Conservation (phyloP, 2,329 filamentous ascomycete species). For the Aspergillus aculeatinus region DNA sequence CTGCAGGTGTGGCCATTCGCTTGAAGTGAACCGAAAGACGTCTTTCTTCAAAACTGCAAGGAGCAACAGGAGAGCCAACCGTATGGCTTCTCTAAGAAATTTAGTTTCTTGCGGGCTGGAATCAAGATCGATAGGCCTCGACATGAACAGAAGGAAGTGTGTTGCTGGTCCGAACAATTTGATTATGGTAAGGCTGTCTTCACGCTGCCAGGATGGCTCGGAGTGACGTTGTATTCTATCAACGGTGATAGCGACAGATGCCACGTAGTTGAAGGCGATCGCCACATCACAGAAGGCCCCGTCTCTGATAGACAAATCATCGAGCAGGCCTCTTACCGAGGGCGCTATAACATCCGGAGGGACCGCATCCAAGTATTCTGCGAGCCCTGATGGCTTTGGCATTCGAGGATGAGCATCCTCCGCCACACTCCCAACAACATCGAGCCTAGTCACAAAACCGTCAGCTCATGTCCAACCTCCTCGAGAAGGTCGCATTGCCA, state of each 20-base stretch:
- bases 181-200: not conserved
- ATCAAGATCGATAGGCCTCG: not conserved
- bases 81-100: not conserved
- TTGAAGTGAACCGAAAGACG: not conserved
- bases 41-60: not conserved
- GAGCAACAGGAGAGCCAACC: not conserved
- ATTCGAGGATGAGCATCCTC: not conserved
- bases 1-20: not conserved
- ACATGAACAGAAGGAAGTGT: not conserved
- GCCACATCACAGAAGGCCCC: not conserved
- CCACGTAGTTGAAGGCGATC: not conserved
- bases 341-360: not conserved
- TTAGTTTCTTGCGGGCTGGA: not conserved
- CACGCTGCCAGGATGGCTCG: not conserved
- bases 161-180: not conserved
- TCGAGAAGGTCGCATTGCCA: not conserved
- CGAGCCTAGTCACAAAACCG: not conserved
- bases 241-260: not conserved
- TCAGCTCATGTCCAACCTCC: not conserved
- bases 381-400: not conserved
- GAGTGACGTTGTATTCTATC: not conserved
- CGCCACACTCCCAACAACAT: not conserved
- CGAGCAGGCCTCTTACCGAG: not conserved
- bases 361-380: not conserved
- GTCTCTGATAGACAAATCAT: not conserved